Evolutionary conservation across 176 grass and related monocot genomes (phyloP).

Genomic region (Neostapfia colusana): DNA sequence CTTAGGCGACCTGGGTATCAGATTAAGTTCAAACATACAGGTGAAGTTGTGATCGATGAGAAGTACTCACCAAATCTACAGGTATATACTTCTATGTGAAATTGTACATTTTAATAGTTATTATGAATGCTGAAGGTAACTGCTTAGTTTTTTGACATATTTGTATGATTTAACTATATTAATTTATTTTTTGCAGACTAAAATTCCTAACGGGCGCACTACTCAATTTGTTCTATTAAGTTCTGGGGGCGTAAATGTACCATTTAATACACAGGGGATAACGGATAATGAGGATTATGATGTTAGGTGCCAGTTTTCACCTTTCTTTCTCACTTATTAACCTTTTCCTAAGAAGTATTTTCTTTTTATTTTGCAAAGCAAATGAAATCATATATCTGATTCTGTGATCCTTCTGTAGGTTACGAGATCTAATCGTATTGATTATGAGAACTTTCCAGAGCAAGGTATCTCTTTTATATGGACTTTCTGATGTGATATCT

Average conservation of each 20-base stretch:
- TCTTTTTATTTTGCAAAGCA: slow-evolving; percentile 1
- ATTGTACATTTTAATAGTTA: not conserved
- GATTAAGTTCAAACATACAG: slow-evolving; percentile 51
- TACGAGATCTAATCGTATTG: slow-evolving; percentile 86
- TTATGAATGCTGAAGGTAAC: slow-evolving; percentile 1
- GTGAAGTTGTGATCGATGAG: slow-evolving; percentile 58
- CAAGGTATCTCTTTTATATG: slow-evolving; percentile 58
- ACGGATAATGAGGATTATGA: slow-evolving; percentile 50
- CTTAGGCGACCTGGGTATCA: slow-evolving; percentile 58
- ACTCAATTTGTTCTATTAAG: slow-evolving; percentile 83
- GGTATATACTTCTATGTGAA: slow-evolving; percentile 41
- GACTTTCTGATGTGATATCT: slow-evolving; percentile 21
- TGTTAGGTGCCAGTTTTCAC: slow-evolving; percentile 51
- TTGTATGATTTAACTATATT: slow-evolving; percentile 37
- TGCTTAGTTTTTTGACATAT: slow-evolving; percentile 13
- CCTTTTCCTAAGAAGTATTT: not conserved
- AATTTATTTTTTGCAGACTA: slow-evolving; percentile 47
- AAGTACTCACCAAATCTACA: slow-evolving; percentile 71
- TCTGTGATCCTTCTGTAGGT: slow-evolving; percentile 45
- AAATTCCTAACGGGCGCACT: slow-evolving; percentile 78
- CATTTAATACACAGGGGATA: slow-evolving; percentile 59
- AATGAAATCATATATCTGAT: slow-evolving; percentile 37
- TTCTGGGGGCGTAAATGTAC: slow-evolving; percentile 59
- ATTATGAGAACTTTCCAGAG: slow-evolving; percentile 84
- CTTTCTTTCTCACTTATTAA: not conserved